Evolutionary conservation across 1,284 basidiomycete species (phyloP).

Genomic region (Malassezia equina): DNA sequence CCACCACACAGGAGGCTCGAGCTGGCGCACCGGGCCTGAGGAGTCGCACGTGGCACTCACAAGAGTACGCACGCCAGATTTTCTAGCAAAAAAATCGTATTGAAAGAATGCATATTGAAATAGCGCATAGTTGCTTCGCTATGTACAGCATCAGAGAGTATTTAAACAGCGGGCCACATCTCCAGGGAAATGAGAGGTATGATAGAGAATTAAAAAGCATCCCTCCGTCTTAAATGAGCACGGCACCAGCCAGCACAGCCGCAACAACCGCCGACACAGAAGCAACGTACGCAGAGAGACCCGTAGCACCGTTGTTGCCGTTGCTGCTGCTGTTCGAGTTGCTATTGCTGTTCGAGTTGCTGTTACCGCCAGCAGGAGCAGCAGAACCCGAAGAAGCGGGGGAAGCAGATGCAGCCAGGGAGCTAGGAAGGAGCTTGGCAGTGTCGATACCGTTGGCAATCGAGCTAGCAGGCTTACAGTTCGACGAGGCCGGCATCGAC

Average conservation of each 20-base stretch:
- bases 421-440: slow-evolving; percentile 20
- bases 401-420: neutral
- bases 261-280: slow-evolving; percentile 16
- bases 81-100: neutral
- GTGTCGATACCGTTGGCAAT: slow-evolving; percentile 37
- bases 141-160: slow-evolving; percentile 1
- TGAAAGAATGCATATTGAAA: neutral
- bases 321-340: neutral
- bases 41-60: neutral
- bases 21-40: neutral
- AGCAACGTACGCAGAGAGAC: slow-evolving; percentile 4
- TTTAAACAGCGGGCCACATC: neutral
- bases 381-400: neutral
- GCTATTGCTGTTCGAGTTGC: neutral
- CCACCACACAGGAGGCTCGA: neutral
- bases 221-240: slow-evolving; percentile 21
- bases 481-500: slow-evolving; percentile 38
- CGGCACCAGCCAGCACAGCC: slow-evolving; percentile 22
- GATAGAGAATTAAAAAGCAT: neutral
- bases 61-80: neutral
- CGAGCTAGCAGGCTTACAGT: slow-evolving; percentile 28
- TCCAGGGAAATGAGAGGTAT: neutral
- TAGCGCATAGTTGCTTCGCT: slow-evolving; percentile 1
- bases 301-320: slow-evolving; percentile 4
- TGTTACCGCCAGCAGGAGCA: neutral